These are phyloP conservation scores for Plenodomus tracheiphilus DNA, from an alignment of 2,329 filamentous ascomycete genomes.

Conservation along the genomic window DNA sequence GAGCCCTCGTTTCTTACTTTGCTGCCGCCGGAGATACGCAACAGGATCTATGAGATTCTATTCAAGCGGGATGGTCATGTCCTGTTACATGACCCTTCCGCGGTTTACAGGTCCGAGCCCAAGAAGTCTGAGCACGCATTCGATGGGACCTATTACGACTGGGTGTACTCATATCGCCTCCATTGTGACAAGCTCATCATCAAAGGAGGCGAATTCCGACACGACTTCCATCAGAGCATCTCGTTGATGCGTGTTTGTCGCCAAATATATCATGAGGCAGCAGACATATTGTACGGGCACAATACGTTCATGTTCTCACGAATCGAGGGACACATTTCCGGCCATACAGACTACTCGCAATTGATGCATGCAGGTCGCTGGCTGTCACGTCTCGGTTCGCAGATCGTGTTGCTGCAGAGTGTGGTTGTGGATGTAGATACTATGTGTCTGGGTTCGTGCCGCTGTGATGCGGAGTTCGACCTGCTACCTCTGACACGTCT, in stretches of 20 bases:
- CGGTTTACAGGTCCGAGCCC: no score
- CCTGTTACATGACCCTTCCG: conserved; percentile 4
- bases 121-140: no score
- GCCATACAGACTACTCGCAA: background rate
- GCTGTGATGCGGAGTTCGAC: no score
- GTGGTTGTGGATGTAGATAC: background rate
- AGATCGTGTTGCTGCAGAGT: background rate
- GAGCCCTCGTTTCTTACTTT: conserved; percentile 8
- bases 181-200: background rate
- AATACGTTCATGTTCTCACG: conserved; percentile 7
- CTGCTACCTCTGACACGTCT: no score
- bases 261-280: conserved; percentile 9
- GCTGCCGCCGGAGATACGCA: conserved; percentile 11
- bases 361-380: background rate
- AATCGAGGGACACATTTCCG: background rate
- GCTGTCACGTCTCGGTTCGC: background rate
- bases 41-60: conserved; percentile 10
- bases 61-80: conserved; percentile 10
- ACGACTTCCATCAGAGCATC: background rate
- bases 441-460: background rate
- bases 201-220: background rate
- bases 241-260: conserved; percentile 2
- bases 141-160: no score
- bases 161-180: no score
- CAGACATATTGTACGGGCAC: background rate